These are phyloP conservation scores for Pyrrhoderma noxium DNA, from an alignment of 1,284 basidiomycete species.

Conservation along the genomic window DNA sequence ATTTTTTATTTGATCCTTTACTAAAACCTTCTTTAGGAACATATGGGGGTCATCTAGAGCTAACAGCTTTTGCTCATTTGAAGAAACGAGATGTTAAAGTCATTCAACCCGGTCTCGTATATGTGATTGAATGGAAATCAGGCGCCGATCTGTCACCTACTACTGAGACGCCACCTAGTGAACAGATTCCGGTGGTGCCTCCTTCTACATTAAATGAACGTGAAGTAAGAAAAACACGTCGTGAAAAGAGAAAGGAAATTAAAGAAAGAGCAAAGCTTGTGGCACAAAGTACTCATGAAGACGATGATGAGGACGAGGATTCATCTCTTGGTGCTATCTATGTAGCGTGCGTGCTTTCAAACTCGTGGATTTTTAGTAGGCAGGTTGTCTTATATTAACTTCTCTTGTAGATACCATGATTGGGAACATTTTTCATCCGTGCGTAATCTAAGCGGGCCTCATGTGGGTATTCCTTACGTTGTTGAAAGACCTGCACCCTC, in stretches of 20 bases:
- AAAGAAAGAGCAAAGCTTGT: conserved; percentile 23
- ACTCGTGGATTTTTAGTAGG: conserved; percentile 16
- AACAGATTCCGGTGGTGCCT: conserved; percentile 19
- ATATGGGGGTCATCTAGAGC: conserved; percentile 87
- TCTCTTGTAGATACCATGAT: conserved; percentile 64
- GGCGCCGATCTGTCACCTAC: conserved; percentile 34
- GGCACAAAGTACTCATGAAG: conserved; percentile 27
- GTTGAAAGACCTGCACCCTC: conserved; percentile 39
- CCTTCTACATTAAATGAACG: conserved; percentile 27
- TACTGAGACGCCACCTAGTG: conserved; percentile 3
- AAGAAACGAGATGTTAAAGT: conserved; percentile 78
- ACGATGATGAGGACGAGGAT: conserved; percentile 25
- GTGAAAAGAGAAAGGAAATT: conserved; percentile 32
- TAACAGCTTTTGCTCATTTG: conserved; percentile 84
- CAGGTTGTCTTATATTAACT: conserved; percentile 11
- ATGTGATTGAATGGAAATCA: conserved; percentile 70
- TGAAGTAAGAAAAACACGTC: conserved; percentile 28
- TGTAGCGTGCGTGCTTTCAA: conserved; percentile 59
- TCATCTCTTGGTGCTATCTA: conserved; percentile 45
- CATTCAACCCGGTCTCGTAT: conserved; percentile 81
- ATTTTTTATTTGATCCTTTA: not conserved
- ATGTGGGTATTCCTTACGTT: conserved; percentile 69
- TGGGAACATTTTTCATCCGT: conserved; percentile 95
- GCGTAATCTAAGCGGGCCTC: conserved; percentile 79
- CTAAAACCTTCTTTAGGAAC: conserved; percentile 44